These are phyloP conservation scores for Entophlyctis luteolus DNA, from an alignment of 192 early-diverging fungal genomes.

Conservation along the genomic window DNA sequence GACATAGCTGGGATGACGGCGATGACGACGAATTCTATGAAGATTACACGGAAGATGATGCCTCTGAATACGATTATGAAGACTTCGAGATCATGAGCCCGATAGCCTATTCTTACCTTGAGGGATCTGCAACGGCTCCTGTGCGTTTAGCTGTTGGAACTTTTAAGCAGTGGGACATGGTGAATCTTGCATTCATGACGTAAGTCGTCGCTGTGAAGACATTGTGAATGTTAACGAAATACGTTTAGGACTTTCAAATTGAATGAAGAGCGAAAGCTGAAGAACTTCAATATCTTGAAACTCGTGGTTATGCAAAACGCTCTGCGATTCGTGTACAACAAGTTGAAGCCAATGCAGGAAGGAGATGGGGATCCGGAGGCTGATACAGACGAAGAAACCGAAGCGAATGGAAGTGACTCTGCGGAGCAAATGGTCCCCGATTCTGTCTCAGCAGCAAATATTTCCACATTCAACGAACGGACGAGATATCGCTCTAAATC, in stretches of 20 bases:
- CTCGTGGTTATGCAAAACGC: slow-evolving; percentile 13
- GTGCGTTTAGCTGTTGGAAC: neutral
- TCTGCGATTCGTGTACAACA: slow-evolving; percentile 2
- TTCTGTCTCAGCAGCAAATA: neutral
- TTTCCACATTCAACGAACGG: neutral
- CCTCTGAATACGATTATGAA: neutral
- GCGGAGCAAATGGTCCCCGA: neutral
- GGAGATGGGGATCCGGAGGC: neutral
- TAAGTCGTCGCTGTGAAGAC: neutral
- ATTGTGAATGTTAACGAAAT: too few relatives aligned
- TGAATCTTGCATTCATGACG: slow-evolving; percentile 17
- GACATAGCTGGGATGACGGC: slow-evolving; percentile 2
- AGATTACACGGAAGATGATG: neutral
- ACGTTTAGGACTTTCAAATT: slow-evolving; percentile 11
- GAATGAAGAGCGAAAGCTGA: slow-evolving; percentile 15
- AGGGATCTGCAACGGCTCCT: neutral
- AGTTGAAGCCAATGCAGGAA: neutral
- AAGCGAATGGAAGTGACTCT: neutral
- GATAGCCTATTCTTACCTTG: slow-evolving; percentile 4
- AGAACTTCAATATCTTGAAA: slow-evolving; percentile 8
- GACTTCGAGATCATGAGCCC: slow-evolving; percentile 14
- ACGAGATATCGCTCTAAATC: neutral
- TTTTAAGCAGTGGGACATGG: neutral
- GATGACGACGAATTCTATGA: neutral
- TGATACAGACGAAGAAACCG: neutral